Base-by-base conservation (phyloP, 768 basidiomycete species). In the Termitomyces sp. region DNA sequence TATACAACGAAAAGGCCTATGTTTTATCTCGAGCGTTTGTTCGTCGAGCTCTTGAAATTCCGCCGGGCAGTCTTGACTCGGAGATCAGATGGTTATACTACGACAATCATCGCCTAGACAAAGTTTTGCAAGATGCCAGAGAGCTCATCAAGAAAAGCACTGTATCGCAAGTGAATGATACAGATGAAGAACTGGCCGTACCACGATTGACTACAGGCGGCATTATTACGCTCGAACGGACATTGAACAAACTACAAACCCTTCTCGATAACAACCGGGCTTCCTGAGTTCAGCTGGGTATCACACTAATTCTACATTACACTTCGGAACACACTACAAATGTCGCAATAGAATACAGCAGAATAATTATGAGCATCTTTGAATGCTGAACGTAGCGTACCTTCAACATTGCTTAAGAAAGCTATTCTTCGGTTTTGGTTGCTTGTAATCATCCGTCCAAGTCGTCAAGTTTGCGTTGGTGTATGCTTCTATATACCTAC, bases 1-100 rank as follows among this genome's bases (percentile, higher is more conserved):
- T 96, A 12, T 96, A 97, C 74, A 94, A 80, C 68, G 94, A 97
- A 72, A 94, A 94, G 68, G 93, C 92, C 5, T 95, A 89, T 63
- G 91, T 95, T 40, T 78, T 96, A 41, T 93, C 94, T 11, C 81
- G 94, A 31, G 90, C 87, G 8, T 97, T 96, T 67, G 85, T 95
- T 49, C 86, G 88, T n/a, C 86, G 90, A 17, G 94, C 94, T 12
- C 82, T 95, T 30, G 89, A 92, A 71, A 75, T 86, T 28, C 91
- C 92, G 21, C 80, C 85, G 4, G 79, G 83, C 38, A 81, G 84
- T 8, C 72, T 97, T 28, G 86, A 87, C 57, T 62, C 73, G 4
- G 94, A 94, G 70, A 79, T 97, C 54, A 72, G 70, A 21, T 84
- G 85, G 78, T 71, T 93, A 57, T 97, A 94, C 70, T 77, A 82